Evolutionary conservation across 2,329 filamentous ascomycete genomes (phyloP), one percentile per base, ranked within the genome.

Genomic region (Scedosporium dehoogii): DNA sequence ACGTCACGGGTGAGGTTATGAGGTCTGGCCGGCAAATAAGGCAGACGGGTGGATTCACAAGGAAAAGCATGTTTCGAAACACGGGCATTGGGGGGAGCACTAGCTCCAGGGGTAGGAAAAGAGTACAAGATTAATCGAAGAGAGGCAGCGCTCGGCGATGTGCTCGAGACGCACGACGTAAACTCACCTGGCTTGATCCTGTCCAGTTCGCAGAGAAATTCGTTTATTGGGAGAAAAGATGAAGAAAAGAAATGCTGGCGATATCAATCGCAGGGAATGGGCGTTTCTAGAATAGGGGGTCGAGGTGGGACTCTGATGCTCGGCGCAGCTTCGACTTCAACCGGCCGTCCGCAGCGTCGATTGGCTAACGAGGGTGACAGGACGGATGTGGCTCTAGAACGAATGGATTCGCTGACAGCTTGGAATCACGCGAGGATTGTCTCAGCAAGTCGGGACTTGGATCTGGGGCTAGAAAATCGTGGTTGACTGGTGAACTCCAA

Each of bases 41-140:
- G 18, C 12, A 9, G 18, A 55, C 6, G 12, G 51, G 51, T 48
- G n/a, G 44, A n/a, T 48, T 48, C 44, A 48, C 14, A 48, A 27
- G 12, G 55, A 41, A 58, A 58, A 38, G 16, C 33, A 42, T 60
- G 48, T 61, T 61, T 61, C 48, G 29, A 56, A 56, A 61, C 29
- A 46, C 2, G 18, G 29, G 33, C 59, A 46, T 55, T 23, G 16
- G 44, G n/a, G 44, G 2, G 6, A 48, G 21, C n/a, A 48, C 44
- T 48, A 48, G 44, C 44, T 48, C 29, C 33, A 60, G 59, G 44
- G 59, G 59, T 27, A 60, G 38, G 18, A 60, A 44, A 60, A 33
- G 27, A 44, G 44, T 10, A 14, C 18, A 14, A 2, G 3, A 25
- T 18, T 23, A 27, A 25, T 55, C 23, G 51, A 21, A 21, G 18